Evolutionary conservation across 805 yeast genomes (phyloP).

Genomic region (Candida chauliodis): DNA sequence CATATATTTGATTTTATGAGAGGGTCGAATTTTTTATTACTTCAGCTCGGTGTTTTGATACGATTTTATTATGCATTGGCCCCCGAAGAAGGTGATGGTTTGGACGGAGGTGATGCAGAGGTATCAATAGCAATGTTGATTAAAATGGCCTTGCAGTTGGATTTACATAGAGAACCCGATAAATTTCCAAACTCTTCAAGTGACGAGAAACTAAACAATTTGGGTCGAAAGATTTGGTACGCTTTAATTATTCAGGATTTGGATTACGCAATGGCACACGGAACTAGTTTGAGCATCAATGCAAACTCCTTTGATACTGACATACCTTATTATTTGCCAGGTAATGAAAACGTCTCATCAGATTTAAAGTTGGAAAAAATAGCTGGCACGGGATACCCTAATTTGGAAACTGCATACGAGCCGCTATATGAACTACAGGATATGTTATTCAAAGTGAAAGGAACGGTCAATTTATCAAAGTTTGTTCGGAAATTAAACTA

Average conservation of each 20-base stretch:
- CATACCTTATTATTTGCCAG: slow-evolving; percentile 31
- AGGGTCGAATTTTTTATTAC: slow-evolving; percentile 45
- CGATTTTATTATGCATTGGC: slow-evolving; percentile 46
- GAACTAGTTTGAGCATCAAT: slow-evolving; percentile 28
- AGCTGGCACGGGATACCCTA: slow-evolving; percentile 25
- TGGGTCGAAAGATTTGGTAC: slow-evolving; percentile 62
- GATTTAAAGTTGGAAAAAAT: slow-evolving; percentile 36
- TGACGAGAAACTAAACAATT: slow-evolving; percentile 33
- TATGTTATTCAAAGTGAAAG: slow-evolving; percentile 18
- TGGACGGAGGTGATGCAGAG: slow-evolving; percentile 57
- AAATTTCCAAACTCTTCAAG: slow-evolving; percentile 21
- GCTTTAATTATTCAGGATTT: slow-evolving; percentile 26
- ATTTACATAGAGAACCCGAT: slow-evolving; percentile 65
- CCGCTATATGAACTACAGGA: slow-evolving; percentile 25
- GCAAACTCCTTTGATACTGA: slow-evolving; percentile 27
- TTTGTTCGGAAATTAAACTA: slow-evolving; percentile 22
- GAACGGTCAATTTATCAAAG: slow-evolving; percentile 16
- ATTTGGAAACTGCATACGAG: slow-evolving; percentile 24
- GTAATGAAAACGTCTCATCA: slow-evolving; percentile 25
- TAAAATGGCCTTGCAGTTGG: slow-evolving; percentile 67
- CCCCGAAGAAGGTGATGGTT: slow-evolving; percentile 55
- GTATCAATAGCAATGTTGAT: slow-evolving; percentile 53
- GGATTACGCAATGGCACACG: slow-evolving; percentile 30
- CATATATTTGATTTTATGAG: slow-evolving; percentile 31
- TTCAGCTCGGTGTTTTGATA: slow-evolving; percentile 53